phyloP scores from a whole-genome alignment of 2,329 filamentous ascomycete genomes.

The Ophiostoma sp. region DNA sequence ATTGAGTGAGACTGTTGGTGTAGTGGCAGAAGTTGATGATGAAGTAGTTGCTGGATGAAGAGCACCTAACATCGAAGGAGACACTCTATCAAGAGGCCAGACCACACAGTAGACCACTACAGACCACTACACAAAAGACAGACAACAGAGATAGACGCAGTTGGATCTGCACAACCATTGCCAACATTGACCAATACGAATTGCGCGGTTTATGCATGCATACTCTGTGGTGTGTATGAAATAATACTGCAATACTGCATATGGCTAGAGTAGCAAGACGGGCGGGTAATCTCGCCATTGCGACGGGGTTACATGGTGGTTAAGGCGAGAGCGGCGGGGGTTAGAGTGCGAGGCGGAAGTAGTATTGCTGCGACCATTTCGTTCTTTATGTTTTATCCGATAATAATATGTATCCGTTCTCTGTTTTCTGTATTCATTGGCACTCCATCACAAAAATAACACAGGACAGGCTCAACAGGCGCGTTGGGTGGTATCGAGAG shows the following conservation, averaged over 20 bases:
- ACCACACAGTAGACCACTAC: too few relatives aligned
- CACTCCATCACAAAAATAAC: not conserved
- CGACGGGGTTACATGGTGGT: not conserved
- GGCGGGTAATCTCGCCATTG: not conserved
- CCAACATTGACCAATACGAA: not conserved
- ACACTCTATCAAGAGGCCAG: too few relatives aligned
- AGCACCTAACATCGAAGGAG: too few relatives aligned
- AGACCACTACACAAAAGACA: not conserved
- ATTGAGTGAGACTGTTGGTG: not conserved
- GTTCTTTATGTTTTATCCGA: too few relatives aligned
- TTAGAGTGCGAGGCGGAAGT: conserved; percentile 4
- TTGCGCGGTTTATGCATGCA: conserved; percentile 8
- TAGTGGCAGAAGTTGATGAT: not conserved
- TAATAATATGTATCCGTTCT: too few relatives aligned
- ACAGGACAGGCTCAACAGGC: conserved; percentile 3
- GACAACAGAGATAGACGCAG: not conserved
- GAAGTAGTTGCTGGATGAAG: not conserved
- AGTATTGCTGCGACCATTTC: not conserved
- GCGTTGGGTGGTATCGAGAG: not conserved
- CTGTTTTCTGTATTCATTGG: too few relatives aligned
- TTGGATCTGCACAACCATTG: not conserved
- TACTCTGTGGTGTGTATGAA: not conserved
- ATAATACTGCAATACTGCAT: not conserved
- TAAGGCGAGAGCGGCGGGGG: not conserved
- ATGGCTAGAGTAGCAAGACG: not conserved